A percentile compares a stretch with the other conserved stretches of the same genome.
phyloP scores from a whole-genome alignment of 805 yeast genomes.

The Candida tammaniensis region DNA sequence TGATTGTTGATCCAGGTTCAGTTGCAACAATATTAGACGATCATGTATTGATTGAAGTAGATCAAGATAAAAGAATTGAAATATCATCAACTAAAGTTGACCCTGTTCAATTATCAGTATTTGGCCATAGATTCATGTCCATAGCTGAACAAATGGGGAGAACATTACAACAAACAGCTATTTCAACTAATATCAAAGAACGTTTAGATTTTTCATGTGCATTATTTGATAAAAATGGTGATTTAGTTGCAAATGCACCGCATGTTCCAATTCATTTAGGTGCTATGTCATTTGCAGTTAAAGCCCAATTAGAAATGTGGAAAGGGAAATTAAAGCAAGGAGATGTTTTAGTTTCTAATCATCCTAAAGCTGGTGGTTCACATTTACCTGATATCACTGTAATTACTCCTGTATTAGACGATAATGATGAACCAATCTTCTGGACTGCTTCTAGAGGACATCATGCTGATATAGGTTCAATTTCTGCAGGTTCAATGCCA shows the following conservation, averaged over 20 bases:
- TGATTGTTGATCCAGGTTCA: conserved; percentile 31
- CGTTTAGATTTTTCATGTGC: conserved; percentile 47
- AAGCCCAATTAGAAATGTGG: conserved; percentile 40
- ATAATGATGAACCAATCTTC: conserved; percentile 55
- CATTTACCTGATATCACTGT: conserved; percentile 68
- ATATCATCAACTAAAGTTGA: conserved; percentile 26
- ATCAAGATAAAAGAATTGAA: conserved; percentile 20
- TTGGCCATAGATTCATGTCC: conserved; percentile 41
- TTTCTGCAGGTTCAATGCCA: conserved; percentile 92
- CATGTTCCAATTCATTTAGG: conserved; percentile 47
- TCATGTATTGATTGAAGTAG: conserved; percentile 31
- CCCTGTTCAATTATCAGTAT: conserved; percentile 39
- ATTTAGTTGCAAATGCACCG: conserved; percentile 46
- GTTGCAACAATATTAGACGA: conserved; percentile 24
- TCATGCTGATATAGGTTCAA: conserved; percentile 95
- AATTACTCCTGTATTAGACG: conserved; percentile 75
- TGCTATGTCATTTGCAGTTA: conserved; percentile 47
- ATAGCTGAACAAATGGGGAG: conserved; percentile 44
- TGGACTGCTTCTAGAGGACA: conserved; percentile 95
- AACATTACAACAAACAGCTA: conserved; percentile 43
- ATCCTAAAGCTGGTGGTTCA: conserved; percentile 43
- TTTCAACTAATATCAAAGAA: conserved; percentile 45
- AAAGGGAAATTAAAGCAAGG: conserved; percentile 38
- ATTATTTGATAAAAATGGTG: conserved; percentile 39
- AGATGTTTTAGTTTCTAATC: conserved; percentile 43